Evolutionary conservation across 345 rosid species (phyloP), one percentile per base, ranked within the genome.

Genomic region (Diplotaxis tenuifolia): DNA sequence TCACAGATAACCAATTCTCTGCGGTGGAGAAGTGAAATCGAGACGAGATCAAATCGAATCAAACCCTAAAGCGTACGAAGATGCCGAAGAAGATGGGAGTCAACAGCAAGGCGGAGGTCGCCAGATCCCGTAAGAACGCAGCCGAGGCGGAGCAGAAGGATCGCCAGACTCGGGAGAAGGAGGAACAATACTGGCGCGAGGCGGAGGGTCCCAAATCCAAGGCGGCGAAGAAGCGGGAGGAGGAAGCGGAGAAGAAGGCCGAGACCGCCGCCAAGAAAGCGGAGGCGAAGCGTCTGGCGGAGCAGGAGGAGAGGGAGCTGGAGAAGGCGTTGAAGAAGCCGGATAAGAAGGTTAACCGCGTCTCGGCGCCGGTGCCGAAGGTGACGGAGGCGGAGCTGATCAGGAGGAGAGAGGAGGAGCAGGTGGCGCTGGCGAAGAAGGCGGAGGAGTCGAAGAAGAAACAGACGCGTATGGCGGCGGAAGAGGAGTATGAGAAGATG

Each of bases 71-170:
- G 34, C 57, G 27, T 42, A 69, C 54, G 55, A 82, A 75, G 73
- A 93, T 93, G 98, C 98, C 98, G 85, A 92, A 95, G 88, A 95
- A 92, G 88, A 86, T 90, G 96, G 98, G 98, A 16, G 84, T 92
- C 50, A 92, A 88, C 82, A 92, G 87, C 86, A 95, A 90, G 76
- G 93, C 99, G 34, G 99, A 95, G 89, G 98, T 69, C 32, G 96
- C 99, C 20, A 81, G 87, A 62, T 89, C 83, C 10, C 86, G 99
- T 15, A 87, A 82, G 82, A 87, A 65, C 77, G 94, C 96, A 6
- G 58, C 84, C 5, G 98, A 95, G 79, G 1, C 89, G 50, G 94
- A 89, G 63, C 86, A 87, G 27, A 90, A 90, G 85, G 91, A 83
- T n/a, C 94, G 89, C 1, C 92, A 87, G 79, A 65, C 79, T 0